phyloP scores from a whole-genome alignment of 805 yeast genomes.

The Blastobotrys muscicola region DNA sequence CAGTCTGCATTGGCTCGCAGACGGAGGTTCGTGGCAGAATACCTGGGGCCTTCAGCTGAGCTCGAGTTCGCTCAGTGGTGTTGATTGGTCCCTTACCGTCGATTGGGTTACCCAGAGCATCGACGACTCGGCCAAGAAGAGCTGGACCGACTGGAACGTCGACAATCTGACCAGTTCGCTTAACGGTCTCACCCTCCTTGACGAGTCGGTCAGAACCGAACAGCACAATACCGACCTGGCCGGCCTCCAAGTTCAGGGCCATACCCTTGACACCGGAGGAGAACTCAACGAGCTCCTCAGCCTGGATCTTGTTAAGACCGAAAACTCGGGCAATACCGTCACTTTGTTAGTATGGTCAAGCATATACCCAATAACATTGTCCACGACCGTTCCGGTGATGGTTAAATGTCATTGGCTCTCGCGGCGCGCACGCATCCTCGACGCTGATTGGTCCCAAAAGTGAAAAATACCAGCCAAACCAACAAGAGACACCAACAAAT shows the following conservation, averaged over 20 bases:
- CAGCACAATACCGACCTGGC: constrained; percentile 99
- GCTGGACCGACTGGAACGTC: constrained; percentile 99
- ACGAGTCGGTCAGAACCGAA: constrained; percentile 98
- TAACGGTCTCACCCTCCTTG: constrained; percentile 98
- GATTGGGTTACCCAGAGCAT: constrained; percentile 98
- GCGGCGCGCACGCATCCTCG: not conserved
- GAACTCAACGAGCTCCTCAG: constrained; percentile 99
- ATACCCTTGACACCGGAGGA: constrained; percentile 99
- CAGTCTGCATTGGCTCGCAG: constrained; percentile 99
- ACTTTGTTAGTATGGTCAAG: constrained; percentile 37
- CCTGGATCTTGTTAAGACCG: constrained; percentile 99
- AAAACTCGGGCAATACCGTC: constrained; percentile 99
- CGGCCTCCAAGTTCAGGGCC: constrained; percentile 99
- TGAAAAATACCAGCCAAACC: not conserved
- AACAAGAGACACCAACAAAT: constrained; percentile 1
- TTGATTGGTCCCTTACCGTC: constrained; percentile 99
- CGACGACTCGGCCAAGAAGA: constrained; percentile 98
- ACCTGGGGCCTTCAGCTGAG: constrained; percentile 99
- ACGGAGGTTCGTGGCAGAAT: constrained; percentile 98
- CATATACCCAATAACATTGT: not conserved
- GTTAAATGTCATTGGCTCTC: not conserved
- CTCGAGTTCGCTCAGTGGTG: constrained; percentile 77
- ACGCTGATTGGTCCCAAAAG: not conserved
- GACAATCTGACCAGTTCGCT: constrained; percentile 99
- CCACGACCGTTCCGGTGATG: not conserved